Evolutionary conservation across 2,329 filamentous ascomycete species (phyloP).

Genomic region (Drechmeria coniospora): DNA sequence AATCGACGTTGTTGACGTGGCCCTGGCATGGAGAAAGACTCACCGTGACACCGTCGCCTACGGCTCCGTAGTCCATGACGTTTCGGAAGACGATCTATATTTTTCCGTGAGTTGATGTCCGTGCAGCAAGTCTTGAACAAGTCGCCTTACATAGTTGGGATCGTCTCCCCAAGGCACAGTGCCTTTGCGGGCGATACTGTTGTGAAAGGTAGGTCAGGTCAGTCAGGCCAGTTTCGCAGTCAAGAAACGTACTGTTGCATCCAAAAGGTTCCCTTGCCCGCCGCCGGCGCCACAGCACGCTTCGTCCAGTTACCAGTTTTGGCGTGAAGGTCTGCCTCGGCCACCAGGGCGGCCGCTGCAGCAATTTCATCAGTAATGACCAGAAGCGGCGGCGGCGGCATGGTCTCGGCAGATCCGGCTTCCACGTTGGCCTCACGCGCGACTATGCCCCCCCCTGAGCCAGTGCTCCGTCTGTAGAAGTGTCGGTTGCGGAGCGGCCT

Average conservation of each 20-base stretch:
- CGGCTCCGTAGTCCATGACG: neutral
- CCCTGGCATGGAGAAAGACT: no score
- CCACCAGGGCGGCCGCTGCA: constrained; percentile 9
- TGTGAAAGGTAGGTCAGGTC: no score
- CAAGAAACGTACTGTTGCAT: no score
- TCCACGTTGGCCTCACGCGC: neutral
- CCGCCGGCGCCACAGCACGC: neutral
- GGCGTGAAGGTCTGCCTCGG: constrained; percentile 14
- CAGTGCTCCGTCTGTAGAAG: neutral
- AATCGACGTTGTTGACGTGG: no score
- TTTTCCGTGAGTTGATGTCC: no score
- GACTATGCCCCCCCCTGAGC: neutral
- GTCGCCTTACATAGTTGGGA: constrained; percentile 4
- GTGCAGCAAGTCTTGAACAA: no score
- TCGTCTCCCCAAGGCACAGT: constrained; percentile 10
- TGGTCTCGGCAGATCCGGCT: neutral
- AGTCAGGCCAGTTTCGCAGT: no score
- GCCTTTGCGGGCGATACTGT: constrained; percentile 6
- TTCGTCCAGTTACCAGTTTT: constrained; percentile 2
- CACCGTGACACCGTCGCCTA: neutral
- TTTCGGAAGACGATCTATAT: constrained; percentile 1
- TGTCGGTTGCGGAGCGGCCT: constrained; percentile 8
- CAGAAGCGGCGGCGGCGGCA: constrained; percentile 4
- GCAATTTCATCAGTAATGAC: constrained; percentile 10
- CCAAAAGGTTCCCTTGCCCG: no score